Evolutionary conservation across 2,329 filamentous ascomycete genomes (phyloP).

Genomic region (Cordyceps fumosorosea): DNA sequence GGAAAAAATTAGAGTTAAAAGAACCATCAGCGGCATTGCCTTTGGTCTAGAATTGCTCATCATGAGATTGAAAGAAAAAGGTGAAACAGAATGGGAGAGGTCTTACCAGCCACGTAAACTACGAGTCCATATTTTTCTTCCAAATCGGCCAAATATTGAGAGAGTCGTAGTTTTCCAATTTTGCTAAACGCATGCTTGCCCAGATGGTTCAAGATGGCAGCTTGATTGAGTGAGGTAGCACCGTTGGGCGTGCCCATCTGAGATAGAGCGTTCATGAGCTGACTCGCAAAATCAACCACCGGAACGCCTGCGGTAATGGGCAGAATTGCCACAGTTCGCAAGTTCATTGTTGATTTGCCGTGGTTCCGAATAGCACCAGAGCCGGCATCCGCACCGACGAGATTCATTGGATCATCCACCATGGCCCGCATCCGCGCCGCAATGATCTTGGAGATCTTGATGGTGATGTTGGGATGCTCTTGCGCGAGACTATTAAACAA

Average conservation of each 20-base stretch:
- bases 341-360: conserved; percentile 80
- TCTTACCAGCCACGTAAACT: conserved; percentile 77
- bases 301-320: conserved; percentile 88
- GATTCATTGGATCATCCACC: conserved; percentile 70
- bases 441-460: conserved; percentile 98
- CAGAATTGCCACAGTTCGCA: conserved; percentile 86
- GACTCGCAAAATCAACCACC: conserved; percentile 89
- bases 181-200: conserved; percentile 94
- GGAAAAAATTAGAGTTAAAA: conserved; percentile 65
- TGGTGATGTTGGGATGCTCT: conserved; percentile 95
- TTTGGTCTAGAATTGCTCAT: conserved; percentile 47
- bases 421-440: conserved; percentile 87
- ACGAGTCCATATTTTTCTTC: conserved; percentile 97
- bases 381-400: conserved; percentile 57
- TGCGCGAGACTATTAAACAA: conserved; percentile 96
- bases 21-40: conserved; percentile 49
- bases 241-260: conserved; percentile 88
- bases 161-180: conserved; percentile 93
- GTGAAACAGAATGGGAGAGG: background rate
- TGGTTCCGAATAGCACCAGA: conserved; percentile 46
- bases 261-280: conserved; percentile 76
- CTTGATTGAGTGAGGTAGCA: conserved; percentile 86
- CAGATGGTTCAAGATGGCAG: conserved; percentile 87
- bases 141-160: conserved; percentile 91
- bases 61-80: conserved; percentile 27